Base-by-base conservation (phyloP, 208 protist genomes). In the Strigomonas culicis region DNA sequence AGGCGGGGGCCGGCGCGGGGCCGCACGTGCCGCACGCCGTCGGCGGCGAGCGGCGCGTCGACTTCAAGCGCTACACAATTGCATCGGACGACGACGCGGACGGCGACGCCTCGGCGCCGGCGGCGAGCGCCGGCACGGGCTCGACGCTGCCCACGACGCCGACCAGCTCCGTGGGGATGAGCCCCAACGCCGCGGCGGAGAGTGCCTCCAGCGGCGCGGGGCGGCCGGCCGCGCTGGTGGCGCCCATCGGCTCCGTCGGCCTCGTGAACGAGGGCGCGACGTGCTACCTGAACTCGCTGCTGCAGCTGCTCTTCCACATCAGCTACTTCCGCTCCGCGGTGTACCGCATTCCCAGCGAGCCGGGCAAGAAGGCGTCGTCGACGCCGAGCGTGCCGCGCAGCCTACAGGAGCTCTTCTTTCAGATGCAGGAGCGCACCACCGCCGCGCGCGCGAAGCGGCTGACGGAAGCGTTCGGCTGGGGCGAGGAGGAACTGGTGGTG, bases 381-480 rank as follows among this genome's bases (percentile, higher is more conserved):
- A 68, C 46, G 10, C 66, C 53, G 13, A 79, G 44, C 22, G 75
- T 96, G 41, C 72, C 86, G 63, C 61, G 74, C 53, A 84, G 87
- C 36, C 66, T 97, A 44, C 88, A 95, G 70, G 77, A 82, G 64
- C 67, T 90, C 10, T 97, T 97, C 67, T 92, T 87, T 51, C 71
- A 90, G 15, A 93, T 97, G 89, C 80, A 94, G 69, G 75, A 82
- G 63, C 76, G 80, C 67, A 82, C 70, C 1, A 79, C 66, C n/a
- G 70, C 77, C 30, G 82, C 79, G 0, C 75, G 74, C 32, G 96
- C 91, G 19, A 91, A 79, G 39, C 75, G 83, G 30, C 75, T 98
- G 47, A 98, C 94, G 10, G 63, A 77, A 39, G 81, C 92, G 39
- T 98, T 98, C 75, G 94, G 91, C 17, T 98, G 94, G 94, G 68